phyloP scores from a whole-genome alignment of 192 early-diverging fungal species.

The Gonapodya prolifera region DNA sequence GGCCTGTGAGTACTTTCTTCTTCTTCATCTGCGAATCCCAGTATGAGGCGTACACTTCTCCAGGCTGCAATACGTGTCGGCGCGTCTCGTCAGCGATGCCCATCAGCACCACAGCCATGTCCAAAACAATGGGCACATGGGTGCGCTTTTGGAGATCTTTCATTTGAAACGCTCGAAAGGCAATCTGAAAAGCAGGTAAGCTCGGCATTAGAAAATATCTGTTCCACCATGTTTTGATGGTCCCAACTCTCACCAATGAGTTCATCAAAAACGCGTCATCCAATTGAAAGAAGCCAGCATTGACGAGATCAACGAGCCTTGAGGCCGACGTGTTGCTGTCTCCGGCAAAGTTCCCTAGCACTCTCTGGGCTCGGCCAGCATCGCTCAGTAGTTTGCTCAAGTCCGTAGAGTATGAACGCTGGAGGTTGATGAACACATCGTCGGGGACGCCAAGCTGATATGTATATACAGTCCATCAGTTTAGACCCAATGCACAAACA shows the following conservation, averaged over 20 bases:
- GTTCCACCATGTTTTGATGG: background rate
- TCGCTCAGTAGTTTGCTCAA: conserved; percentile 8
- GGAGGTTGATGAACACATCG: conserved; percentile 34
- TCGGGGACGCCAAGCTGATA: conserved; percentile 42
- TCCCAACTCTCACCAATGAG: conserved; percentile 2
- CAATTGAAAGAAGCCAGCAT: conserved; percentile 16
- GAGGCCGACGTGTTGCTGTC: conserved; percentile 8
- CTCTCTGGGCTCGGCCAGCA: conserved; percentile 8
- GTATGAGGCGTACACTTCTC: conserved; percentile 33
- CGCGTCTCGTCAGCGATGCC: conserved; percentile 41
- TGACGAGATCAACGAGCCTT: conserved; percentile 11
- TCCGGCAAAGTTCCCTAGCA: conserved; percentile 12
- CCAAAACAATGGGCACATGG: background rate
- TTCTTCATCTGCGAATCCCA: conserved; percentile 2
- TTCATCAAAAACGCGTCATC: conserved; percentile 21
- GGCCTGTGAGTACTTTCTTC: conserved; percentile 19
- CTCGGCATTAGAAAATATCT: too few species aligned
- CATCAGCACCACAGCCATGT: conserved; percentile 23
- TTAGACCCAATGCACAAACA: background rate
- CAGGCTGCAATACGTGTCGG: conserved; percentile 24
- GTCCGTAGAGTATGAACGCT: conserved; percentile 10
- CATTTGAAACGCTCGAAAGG: background rate
- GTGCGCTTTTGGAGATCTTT: background rate
- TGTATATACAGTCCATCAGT: background rate
- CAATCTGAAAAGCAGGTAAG: too few species aligned